Conservation (phyloP, 352 stramenopile species). For the Lagenidium giganteum region DNA sequence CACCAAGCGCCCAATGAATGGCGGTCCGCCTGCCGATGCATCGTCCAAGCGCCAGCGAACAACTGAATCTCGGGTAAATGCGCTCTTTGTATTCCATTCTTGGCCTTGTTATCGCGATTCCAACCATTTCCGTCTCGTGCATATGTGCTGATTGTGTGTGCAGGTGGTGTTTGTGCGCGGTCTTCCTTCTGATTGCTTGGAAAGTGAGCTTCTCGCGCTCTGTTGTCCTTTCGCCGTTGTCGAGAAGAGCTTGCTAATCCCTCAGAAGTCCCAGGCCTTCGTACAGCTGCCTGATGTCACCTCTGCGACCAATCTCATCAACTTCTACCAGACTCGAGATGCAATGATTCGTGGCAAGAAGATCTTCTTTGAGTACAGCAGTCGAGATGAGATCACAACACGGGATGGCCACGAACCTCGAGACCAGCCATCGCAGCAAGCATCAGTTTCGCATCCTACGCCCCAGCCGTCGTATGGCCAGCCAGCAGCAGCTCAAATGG, state of each 20-base stretch:
- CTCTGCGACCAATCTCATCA: constrained; percentile 64
- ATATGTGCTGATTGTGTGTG: background rate
- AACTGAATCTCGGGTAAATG: constrained; percentile 10
- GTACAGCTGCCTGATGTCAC: constrained; percentile 68
- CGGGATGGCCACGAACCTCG: constrained; percentile 11
- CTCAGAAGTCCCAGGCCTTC: constrained; percentile 73
- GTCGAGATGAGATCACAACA: constrained; percentile 53
- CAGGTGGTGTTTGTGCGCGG: constrained; percentile 78
- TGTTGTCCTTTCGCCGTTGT: constrained; percentile 79
- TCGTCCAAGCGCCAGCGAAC: constrained; percentile 14
- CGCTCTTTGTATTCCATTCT: background rate
- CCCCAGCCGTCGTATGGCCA: background rate
- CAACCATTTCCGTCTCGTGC: background rate
- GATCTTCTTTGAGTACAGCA: constrained; percentile 76
- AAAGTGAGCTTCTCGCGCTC: constrained; percentile 77
- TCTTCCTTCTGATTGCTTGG: constrained; percentile 68
- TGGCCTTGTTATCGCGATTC: too few relatives aligned
- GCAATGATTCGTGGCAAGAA: constrained; percentile 74
- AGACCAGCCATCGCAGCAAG: background rate
- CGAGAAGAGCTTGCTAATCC: constrained; percentile 73
- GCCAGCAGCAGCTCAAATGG: background rate
- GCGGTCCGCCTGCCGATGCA: background rate
- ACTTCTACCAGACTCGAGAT: constrained; percentile 74
- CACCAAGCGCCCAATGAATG: constrained; percentile 7
- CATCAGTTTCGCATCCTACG: background rate